Base-by-base conservation (phyloP, 805 yeast species). In the Nakazawaea wyomingensis region DNA sequence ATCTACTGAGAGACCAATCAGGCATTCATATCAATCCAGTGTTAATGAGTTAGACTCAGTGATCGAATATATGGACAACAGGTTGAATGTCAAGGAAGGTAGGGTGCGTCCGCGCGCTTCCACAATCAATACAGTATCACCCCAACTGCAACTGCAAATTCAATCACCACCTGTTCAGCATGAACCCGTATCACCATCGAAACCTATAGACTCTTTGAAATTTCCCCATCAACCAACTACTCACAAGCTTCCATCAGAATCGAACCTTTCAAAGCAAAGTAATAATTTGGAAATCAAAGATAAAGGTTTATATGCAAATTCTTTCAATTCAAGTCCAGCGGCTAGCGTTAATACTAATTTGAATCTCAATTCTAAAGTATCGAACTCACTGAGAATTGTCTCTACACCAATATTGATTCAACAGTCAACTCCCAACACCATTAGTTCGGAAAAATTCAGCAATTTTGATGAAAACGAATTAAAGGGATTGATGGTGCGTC, bases 41-140 rank as follows among this genome's bases (percentile, higher is more conserved):
- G 16, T 7, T 14, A 24, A 33, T 31, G 48, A 45, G n/a, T 32
- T 47, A 33, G 41, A 41, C 24, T 30, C 35, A 4, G 43, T 47
- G 11, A 44, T 40, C 4, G 27, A 41, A n/a, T 47, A 41, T 26
- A 44, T 47, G 48, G 44, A 47, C 26, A 37, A 31, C 34, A 47
- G 35, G 27, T 33, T 47, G 32, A 37, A 19, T 22, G 14, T 16
- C 8, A 24, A 24, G 5, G 27, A 22, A 8, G 13, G n/a, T n/a
- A 13, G 14, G 6, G 20, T 5, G n/a, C 28, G 44, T 13, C n/a
- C 39, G 2, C 28, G 44, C 14, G 44, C 39, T 11, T 41, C 44
- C 3, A 41, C 44, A 7, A 21, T 14, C 17, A 21, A 28, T n/a
- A 29, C 43, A 11, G 28, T 21, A 20, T 10, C 20, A 14, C 16